Percentiles rank a stretch among this genome's conserved stretches.
Conservation (phyloP, 805 yeast genomes). For the Starmerella roubikii region DNA sequence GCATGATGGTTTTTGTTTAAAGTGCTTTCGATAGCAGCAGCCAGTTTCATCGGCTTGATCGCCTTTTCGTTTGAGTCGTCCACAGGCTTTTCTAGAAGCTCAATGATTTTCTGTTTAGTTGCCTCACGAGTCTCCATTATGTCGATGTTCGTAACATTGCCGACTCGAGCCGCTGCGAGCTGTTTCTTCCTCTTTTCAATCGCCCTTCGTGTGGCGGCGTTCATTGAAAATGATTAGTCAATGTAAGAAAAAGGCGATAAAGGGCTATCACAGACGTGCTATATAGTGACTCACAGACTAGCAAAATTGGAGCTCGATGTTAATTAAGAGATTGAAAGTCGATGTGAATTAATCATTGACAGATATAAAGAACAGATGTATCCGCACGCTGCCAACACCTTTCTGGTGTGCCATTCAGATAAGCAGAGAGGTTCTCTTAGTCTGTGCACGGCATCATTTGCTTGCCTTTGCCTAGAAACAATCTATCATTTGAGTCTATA, state of each 20-base stretch:
- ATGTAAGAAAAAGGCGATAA: not conserved
- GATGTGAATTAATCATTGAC: too few relatives aligned
- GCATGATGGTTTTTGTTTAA: slow-evolving; percentile 16
- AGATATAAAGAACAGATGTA: too few relatives aligned
- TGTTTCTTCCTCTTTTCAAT: slow-evolving; percentile 11
- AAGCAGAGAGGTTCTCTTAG: too few relatives aligned
- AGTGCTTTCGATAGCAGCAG: slow-evolving; percentile 20
- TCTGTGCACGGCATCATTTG: too few relatives aligned
- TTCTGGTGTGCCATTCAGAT: too few relatives aligned
- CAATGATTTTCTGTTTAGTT: slow-evolving; percentile 11
- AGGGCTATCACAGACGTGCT: too few relatives aligned
- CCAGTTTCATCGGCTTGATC: slow-evolving; percentile 10
- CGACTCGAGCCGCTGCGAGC: not conserved
- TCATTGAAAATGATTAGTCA: slow-evolving; percentile 1
- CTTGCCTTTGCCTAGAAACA: too few relatives aligned
- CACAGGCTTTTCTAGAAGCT: slow-evolving; percentile 6
- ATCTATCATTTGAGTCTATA: too few relatives aligned
- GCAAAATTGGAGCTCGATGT: too few relatives aligned
- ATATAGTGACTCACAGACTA: too few relatives aligned
- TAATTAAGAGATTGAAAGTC: too few relatives aligned
- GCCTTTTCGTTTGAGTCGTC: not conserved
- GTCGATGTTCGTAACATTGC: slow-evolving; percentile 3
- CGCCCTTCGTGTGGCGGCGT: slow-evolving; percentile 9
- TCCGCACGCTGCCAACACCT: too few relatives aligned
- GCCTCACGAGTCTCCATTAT: slow-evolving; percentile 12